Base-by-base conservation (phyloP, 495 filamentous ascomycete genomes). In the Cercophora scortea region DNA sequence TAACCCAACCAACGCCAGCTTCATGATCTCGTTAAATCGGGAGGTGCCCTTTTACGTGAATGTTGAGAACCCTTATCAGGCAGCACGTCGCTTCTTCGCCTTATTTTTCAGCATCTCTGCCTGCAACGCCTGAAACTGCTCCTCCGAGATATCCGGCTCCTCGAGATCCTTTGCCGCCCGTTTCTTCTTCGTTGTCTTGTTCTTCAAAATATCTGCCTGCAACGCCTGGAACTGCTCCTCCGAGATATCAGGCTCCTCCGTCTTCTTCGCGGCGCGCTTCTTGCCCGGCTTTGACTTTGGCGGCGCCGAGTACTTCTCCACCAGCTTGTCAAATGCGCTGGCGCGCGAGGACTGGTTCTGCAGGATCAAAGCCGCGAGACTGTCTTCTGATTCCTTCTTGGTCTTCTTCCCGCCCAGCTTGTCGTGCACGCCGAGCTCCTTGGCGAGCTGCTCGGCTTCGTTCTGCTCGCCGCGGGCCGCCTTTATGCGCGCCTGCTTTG, bases 391-490 rank as follows among this genome's bases (percentile, higher is more conserved):
- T 46, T 75, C 71, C 62, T 74, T 70, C 41, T 63, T 64, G 3
- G 52, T 56, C 8, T 61, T 50, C 16, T 32, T 51, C 4, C 66
- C 64, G 36, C 75, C 80, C 33, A 80, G 56, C 63, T 77, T 75
- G 45, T 82, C 81, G 56, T 87, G 73, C 10, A 84, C 76, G 2
- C 87, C 85, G 19, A 91, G 57, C 59, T 88, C 79, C 73, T 86
- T 84, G 4, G 83, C 85, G 32, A 82, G 63, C 56, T 81, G 79
- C 58, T 88, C 85, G 0, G 87, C 89, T 67, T 93, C 89, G 43
- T 78, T 73, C 0, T 74, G 81, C 66, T 95, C 86, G 39, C 76
- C 73, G 60, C 76, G 70, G 0, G 87, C 88, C 9, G 67, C 72
- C 62, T 81, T 82, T 55, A 85, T 64, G 18, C 90, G 76, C 55